These are phyloP conservation scores for Lactifluus hygrophoroides DNA, from an alignment of 768 basidiomycete species.

Conservation along the genomic window DNA sequence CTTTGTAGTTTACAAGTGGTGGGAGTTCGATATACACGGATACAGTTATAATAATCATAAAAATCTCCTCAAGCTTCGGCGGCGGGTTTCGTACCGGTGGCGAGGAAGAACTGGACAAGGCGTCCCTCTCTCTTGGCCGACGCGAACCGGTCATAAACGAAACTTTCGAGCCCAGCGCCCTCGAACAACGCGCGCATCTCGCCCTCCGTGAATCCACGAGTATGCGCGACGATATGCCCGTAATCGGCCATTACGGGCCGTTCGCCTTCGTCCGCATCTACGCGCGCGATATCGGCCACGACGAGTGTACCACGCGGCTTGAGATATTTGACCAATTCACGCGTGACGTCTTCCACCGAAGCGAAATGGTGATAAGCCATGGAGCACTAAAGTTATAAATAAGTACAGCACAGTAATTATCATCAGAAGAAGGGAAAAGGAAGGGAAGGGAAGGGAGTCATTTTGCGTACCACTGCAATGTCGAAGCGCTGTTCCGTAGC, in stretches of 20 bases:
- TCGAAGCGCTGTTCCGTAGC: conserved; percentile 45
- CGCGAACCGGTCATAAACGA: conserved; percentile 25
- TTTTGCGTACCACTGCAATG: conserved; percentile 50
- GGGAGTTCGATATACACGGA: too few species aligned
- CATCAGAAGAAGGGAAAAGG: too few species aligned
- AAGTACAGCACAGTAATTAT: too few species aligned
- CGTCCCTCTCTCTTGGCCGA: conserved; percentile 6
- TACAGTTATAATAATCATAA: too few species aligned
- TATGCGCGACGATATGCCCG: conserved; percentile 45
- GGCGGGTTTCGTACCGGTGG: conserved; percentile 5
- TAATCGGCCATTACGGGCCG: conserved; percentile 26
- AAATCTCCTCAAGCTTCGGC: too few species aligned
- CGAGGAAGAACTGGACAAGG: conserved; percentile 9
- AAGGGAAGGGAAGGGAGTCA: not conserved
- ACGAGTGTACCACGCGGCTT: conserved; percentile 55
- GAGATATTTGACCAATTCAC: conserved; percentile 44
- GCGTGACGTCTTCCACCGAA: conserved; percentile 43
- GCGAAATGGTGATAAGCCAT: conserved; percentile 56
- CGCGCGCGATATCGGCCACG: conserved; percentile 38
- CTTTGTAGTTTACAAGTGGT: too few species aligned
- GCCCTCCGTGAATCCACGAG: conserved; percentile 41
- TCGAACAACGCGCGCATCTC: conserved; percentile 45
- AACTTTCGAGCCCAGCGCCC: conserved; percentile 40
- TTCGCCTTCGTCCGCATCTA: conserved; percentile 13
- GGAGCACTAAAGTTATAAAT: conserved; percentile 41